Base-by-base conservation (phyloP, 306 rosid species). In the Mimosa pudica region DNA sequence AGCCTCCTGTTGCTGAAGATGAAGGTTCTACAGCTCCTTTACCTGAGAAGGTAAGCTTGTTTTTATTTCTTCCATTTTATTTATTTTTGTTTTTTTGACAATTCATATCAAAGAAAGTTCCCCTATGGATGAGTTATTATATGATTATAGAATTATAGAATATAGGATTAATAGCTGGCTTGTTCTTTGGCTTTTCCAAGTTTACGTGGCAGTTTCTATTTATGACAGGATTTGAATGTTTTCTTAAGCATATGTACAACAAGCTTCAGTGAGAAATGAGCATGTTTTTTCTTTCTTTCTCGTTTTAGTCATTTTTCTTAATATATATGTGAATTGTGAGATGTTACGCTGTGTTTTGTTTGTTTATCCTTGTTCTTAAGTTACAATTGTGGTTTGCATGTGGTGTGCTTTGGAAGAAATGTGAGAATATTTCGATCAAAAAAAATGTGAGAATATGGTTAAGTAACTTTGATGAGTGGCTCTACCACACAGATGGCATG, bases 11-110 rank as follows among this genome's bases (percentile, higher is more conserved):
- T 5, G 89, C 94, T 16, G 97, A 90, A 44, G 98, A 92, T 4
- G 98, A 90, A 46, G 92, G 89, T 47, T 72, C 79, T 78, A 57
- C 89, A 0, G 78, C 96, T 86, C 98, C 97, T 33, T 70, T 94
- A 64, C 98, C 98, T 9, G 98, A 94, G 81, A 94, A 90, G 98
- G 98, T 94, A 24, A 24, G 30, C 30, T 24, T 24, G 36, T 42
- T 54, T 4, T 55, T 9, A 55, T 55, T 55, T 55, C 61, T 55
- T 17, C 10, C 17, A 17, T 55, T n/a, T 13, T 1, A 2, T 17
- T 63, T 75, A 7, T 14, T 72, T 4, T 2, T 2, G 0, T 46
- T 54, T 20, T 2, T 54, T 54, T 54, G 24, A 54, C 16, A 20
- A 54, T 54, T 5, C 16, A 54, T 20, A 14, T 54, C 60, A 54